A percentile compares a stretch with the other conserved stretches of the same genome.
Evolutionary conservation across 352 stramenopile species (phyloP).

Genomic region (Phytophthora citricola): DNA sequence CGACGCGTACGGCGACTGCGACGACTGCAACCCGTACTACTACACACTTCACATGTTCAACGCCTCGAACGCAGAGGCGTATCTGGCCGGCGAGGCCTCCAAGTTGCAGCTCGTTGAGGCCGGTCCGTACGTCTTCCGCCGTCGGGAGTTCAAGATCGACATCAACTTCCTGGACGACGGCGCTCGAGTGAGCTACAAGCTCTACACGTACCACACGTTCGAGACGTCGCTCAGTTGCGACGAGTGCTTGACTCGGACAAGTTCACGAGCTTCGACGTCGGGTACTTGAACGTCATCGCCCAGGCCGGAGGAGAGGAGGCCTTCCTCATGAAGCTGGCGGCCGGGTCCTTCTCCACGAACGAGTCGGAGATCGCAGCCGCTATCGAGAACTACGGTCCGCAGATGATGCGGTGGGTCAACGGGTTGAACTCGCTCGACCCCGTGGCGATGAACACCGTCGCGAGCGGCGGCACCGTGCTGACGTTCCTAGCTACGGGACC

Average conservation of each 20-base stretch:
- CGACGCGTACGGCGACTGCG: constrained; percentile 63
- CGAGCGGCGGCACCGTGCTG: constrained; percentile 42
- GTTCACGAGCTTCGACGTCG: constrained; percentile 58
- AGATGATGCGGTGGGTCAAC: constrained; percentile 84
- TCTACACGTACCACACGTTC: constrained; percentile 72
- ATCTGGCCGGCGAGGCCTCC: constrained; percentile 41
- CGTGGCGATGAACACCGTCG: constrained; percentile 64
- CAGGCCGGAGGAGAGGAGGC: constrained; percentile 56
- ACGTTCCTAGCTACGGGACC: constrained; percentile 48
- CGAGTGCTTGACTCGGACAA: constrained; percentile 56
- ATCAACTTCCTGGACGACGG: constrained; percentile 54
- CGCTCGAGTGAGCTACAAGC: constrained; percentile 61
- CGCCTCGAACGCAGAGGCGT: constrained; percentile 44
- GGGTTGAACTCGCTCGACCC: constrained; percentile 80
- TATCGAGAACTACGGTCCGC: constrained; percentile 46
- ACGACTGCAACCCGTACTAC: constrained; percentile 65
- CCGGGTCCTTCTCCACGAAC: constrained; percentile 53
- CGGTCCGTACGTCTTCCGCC: constrained; percentile 69
- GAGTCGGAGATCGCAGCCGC: constrained; percentile 30
- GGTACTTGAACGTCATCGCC: constrained; percentile 75
- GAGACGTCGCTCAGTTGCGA: constrained; percentile 48
- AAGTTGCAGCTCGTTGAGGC: constrained; percentile 66
- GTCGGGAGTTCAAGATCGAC: constrained; percentile 58
- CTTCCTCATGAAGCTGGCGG: constrained; percentile 53
- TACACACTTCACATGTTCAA: constrained; percentile 52